Percentiles rank a stretch among this genome's conserved stretches.
Evolutionary conservation across 2,329 filamentous ascomycete genomes (phyloP).

Genomic region (Tolypocladium album): DNA sequence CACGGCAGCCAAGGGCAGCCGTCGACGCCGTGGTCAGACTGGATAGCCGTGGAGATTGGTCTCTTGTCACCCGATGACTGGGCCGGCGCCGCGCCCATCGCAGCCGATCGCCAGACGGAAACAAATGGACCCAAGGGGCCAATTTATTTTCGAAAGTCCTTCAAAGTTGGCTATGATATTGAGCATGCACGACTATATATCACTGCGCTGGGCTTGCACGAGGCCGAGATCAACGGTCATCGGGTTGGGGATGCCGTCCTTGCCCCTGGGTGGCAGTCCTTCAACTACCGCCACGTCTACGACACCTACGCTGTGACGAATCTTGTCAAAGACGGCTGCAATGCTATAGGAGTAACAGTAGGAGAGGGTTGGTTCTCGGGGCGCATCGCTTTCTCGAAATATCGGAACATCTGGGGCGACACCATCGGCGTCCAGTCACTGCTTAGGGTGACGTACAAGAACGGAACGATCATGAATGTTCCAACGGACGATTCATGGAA

Average conservation of each 20-base stretch:
- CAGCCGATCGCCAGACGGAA: constrained; percentile 16
- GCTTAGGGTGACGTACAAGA: constrained; percentile 22
- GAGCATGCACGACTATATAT: constrained; percentile 33
- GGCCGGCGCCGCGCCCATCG: constrained; percentile 17
- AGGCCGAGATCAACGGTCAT: constrained; percentile 34
- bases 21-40: constrained; percentile 15
- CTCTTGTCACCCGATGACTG: constrained; percentile 18
- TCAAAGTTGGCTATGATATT: constrained; percentile 13
- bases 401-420: constrained; percentile 23
- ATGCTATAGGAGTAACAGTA: constrained; percentile 26
- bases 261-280: constrained; percentile 34
- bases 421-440: constrained; percentile 26
- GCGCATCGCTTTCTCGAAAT: constrained; percentile 18
- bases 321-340: constrained; percentile 23
- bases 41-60: constrained; percentile 23
- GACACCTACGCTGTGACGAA: constrained; percentile 39
- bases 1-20: constrained; percentile 12
- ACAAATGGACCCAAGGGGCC: constrained; percentile 17
- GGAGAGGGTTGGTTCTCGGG: constrained; percentile 40
- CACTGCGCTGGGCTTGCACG: constrained; percentile 33
- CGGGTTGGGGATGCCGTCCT: constrained; percentile 28
- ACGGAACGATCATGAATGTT: constrained; percentile 17
- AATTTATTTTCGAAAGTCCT: constrained; percentile 21
- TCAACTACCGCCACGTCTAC: constrained; percentile 35
- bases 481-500: constrained; percentile 28